Conservation (phyloP, 148 eudicot genomes). For the Rhododendron molle region DNA sequence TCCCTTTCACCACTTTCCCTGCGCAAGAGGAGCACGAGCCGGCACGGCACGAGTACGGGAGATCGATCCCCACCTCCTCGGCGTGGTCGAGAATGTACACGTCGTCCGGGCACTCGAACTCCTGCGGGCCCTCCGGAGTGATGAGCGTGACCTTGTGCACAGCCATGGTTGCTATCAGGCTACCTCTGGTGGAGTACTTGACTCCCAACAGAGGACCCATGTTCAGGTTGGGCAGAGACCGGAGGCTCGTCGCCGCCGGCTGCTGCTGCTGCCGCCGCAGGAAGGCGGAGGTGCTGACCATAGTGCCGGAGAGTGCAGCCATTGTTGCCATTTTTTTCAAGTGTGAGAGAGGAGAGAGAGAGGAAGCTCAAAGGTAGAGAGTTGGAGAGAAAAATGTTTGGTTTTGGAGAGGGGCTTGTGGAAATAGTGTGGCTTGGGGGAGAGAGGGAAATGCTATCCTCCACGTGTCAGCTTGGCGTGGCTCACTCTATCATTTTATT, state of each 20-base stretch:
- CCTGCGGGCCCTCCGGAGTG: constrained; percentile 40
- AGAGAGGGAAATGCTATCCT: constrained; percentile 13
- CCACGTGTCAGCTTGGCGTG: constrained; percentile 26
- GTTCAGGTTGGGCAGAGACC: constrained; percentile 24
- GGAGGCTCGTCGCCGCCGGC: constrained; percentile 20
- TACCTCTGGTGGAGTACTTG: constrained; percentile 23
- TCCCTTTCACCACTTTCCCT: constrained; percentile 50
- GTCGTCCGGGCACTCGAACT: constrained; percentile 47
- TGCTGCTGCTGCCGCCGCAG: constrained; percentile 28
- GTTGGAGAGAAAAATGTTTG: not conserved
- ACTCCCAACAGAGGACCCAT: constrained; percentile 44
- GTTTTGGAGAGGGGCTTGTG: constrained; percentile 25
- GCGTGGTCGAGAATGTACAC: constrained; percentile 66
- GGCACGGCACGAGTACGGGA: constrained; percentile 89
- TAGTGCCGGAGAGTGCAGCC: constrained; percentile 37
- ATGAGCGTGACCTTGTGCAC: constrained; percentile 52
- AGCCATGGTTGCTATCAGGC: constrained; percentile 46
- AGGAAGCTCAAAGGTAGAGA: not conserved
- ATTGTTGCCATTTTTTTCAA: constrained; percentile 26
- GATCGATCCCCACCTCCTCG: constrained; percentile 53
- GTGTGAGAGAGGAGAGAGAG: not conserved
- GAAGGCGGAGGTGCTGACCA: constrained; percentile 47
- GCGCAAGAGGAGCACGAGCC: constrained; percentile 85
- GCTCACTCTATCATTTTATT: constrained; percentile 18
- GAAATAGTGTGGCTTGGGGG: constrained; percentile 18